Base-by-base conservation (phyloP, 1,284 basidiomycete genomes). In the Moesziomyces sp. region DNA sequence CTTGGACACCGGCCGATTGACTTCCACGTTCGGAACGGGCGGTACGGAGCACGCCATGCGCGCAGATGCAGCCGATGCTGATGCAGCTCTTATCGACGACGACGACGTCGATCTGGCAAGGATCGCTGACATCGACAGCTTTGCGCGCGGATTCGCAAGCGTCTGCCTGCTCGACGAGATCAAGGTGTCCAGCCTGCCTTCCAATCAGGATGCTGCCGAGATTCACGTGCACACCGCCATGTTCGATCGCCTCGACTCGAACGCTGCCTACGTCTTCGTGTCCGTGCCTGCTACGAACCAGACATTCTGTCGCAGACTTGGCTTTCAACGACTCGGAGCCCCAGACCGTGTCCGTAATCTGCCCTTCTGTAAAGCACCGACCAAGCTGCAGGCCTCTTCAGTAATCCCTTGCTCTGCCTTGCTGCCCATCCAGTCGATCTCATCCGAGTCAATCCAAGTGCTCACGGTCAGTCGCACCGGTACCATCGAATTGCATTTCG, bases 111-210 rank as follows among this genome's bases (percentile, higher is more conserved):
- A 52, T 43, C 61, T 70, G n/a, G 46, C 52, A 5, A 64, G 44
- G 9, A 50, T 76, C 16, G 67, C 74, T 13, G 74, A 68, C 46
- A 59, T 78, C 46, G 72, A 69, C 35, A 57, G 58, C 40, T 76
- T 81, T 38, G 76, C 74, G 3, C 74, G 74, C 26, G 74, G 73
- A 46, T 77, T 76, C 45, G 79, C 77, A 2, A 64, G 60, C 34
- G 68, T 67, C 5, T 68, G 73, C 24, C 73, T 80, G 13, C 54
- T 79, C 16, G 79, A 79, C 18, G 70, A 79, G 54, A 74, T 80
- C 56, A 47, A 58, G 24, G 48, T 73, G 28, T 40, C 61, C 9
- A 43, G 24, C 10, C 18, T 58, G 0, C 21, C 19, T 24, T 24
- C 40, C 5, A 5, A 34, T 7, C 14, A 23, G 6, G 46, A 52